Percentiles rank a stretch among this genome's conserved stretches.
phyloP scores from a whole-genome alignment of 306 rosid genomes.

The Calophaca sinica region DNA sequence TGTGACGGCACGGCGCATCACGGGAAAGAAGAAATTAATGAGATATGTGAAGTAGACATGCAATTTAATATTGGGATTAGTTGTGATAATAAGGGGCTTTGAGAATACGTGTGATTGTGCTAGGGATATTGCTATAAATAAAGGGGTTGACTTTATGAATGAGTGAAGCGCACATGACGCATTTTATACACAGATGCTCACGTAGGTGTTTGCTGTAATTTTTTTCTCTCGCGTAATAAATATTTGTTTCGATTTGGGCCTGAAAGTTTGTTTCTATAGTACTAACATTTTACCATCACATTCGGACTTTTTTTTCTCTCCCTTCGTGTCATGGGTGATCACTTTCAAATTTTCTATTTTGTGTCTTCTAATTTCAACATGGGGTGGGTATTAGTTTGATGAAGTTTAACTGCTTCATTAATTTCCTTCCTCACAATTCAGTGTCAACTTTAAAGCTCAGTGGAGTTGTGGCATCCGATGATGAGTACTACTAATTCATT shows the following conservation, averaged over 20 bases:
- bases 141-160: slow-evolving; percentile 57
- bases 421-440: slow-evolving; percentile 24
- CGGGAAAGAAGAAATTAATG: slow-evolving; percentile 48
- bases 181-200: slow-evolving; percentile 50
- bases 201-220: slow-evolving; percentile 50
- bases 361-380: slow-evolving; percentile 48
- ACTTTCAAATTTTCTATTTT: slow-evolving; percentile 13
- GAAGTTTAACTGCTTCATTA: slow-evolving; percentile 47
- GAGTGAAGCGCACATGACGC: slow-evolving; percentile 19
- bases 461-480: slow-evolving; percentile 49
- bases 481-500: slow-evolving; percentile 1
- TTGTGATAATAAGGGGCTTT: slow-evolving; percentile 35
- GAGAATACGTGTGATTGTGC: slow-evolving; percentile 41
- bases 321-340: slow-evolving; percentile 31
- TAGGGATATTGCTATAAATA: slow-evolving; percentile 38
- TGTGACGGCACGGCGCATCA: slow-evolving; percentile 81
- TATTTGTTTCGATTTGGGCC: slow-evolving; percentile 31
- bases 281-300: slow-evolving; percentile 33
- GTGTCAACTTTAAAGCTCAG: slow-evolving; percentile 23
- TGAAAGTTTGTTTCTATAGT: neutral
- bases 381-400: slow-evolving; percentile 57
- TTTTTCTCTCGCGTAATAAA: neutral
- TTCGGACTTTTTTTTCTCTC: slow-evolving; percentile 2
- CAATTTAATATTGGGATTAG: slow-evolving; percentile 53
- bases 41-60: slow-evolving; percentile 40